Percentiles rank a stretch among this genome's conserved stretches.
phyloP scores from a whole-genome alignment of 345 rosid genomes.

The Brassica napus region DNA sequence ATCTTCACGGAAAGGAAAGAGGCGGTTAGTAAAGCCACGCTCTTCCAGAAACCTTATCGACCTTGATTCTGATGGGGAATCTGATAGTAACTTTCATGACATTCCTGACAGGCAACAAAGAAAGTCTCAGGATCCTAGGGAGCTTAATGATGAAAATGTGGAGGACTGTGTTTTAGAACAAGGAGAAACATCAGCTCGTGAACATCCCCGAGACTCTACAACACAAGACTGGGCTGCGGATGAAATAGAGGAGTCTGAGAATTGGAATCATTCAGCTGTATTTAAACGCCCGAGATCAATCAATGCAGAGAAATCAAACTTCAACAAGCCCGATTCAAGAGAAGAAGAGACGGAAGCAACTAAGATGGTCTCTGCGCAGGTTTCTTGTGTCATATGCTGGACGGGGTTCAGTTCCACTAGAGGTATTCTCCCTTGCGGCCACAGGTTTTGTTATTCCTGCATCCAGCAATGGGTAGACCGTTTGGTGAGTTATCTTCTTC shows the following conservation, averaged over 20 bases:
- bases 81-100: slow-evolving; percentile 14
- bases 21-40: slow-evolving; percentile 48
- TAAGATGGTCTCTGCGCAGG: slow-evolving; percentile 46
- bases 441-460: slow-evolving; percentile 92
- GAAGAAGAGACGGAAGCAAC: slow-evolving; percentile 31
- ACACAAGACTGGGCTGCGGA: slow-evolving; percentile 35
- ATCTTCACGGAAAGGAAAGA: slow-evolving; percentile 50
- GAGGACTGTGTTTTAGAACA: slow-evolving; percentile 27
- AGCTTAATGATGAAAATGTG: slow-evolving; percentile 17
- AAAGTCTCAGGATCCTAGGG: slow-evolving; percentile 16
- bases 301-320: background rate
- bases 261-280: slow-evolving; percentile 32
- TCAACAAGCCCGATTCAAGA: slow-evolving; percentile 29
- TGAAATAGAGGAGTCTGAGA: slow-evolving; percentile 47
- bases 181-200: slow-evolving; percentile 47
- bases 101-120: slow-evolving; percentile 9
- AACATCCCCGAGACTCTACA: slow-evolving; percentile 21
- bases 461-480: slow-evolving; percentile 80
- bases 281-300: slow-evolving; percentile 37
- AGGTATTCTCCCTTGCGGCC: slow-evolving; percentile 89
- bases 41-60: slow-evolving; percentile 37
- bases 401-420: slow-evolving; percentile 85
- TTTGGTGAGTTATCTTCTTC: slow-evolving; percentile 51
- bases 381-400: slow-evolving; percentile 93
- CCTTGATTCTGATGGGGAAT: slow-evolving; percentile 52